Conservation (phyloP, 306 rosid species). For the Phaseolus lunatus region DNA sequence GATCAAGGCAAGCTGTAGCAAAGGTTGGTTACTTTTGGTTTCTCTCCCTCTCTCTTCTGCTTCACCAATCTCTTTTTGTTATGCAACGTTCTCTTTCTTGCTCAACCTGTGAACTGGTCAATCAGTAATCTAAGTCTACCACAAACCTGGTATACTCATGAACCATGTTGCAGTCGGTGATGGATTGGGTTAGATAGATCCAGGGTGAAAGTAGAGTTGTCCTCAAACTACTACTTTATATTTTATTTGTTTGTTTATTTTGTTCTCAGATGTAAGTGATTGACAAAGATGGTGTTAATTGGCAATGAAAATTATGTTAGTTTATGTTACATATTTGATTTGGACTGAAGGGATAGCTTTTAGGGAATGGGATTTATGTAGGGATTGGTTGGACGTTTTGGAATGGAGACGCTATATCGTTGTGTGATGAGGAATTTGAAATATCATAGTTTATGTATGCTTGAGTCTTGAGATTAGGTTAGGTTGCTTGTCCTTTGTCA, state of each 20-base stretch:
- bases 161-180: conserved; percentile 34
- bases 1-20: conserved; percentile 70
- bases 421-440: conserved; percentile 30
- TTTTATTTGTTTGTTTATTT: not conserved
- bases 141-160: not conserved
- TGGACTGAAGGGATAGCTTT: conserved; percentile 9
- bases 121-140: not conserved
- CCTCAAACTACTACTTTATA: conserved; percentile 2
- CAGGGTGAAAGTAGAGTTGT: conserved; percentile 37
- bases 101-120: conserved; percentile 10
- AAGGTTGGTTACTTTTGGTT: conserved; percentile 59
- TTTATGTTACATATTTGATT: conserved; percentile 25
- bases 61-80: not conserved
- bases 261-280: conserved; percentile 2
- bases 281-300: conserved; percentile 36
- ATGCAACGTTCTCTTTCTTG: conserved; percentile 1
- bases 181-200: conserved; percentile 39
- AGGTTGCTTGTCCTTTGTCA: not conserved
- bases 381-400: conserved; percentile 13
- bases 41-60: conserved; percentile 7
- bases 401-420: conserved; percentile 5
- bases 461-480: not conserved
- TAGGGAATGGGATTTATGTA: conserved; percentile 20
- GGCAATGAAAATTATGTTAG: conserved; percentile 31
- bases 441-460: not conserved